Evolutionary conservation across 202 grass and related monocot genomes (phyloP).

Genomic region (Hordeum pubiflorum): DNA sequence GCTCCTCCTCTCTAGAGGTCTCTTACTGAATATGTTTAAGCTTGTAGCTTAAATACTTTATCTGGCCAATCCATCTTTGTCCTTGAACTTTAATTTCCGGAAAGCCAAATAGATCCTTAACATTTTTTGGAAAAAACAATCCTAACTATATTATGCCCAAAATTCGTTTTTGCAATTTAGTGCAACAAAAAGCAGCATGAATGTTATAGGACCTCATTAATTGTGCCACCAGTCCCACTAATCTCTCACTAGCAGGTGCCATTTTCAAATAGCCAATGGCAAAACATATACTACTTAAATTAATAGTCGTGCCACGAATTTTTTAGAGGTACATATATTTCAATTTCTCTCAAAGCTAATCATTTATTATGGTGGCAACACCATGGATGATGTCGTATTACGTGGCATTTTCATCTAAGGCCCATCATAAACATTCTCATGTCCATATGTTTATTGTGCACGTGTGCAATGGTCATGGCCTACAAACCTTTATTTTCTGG

Average conservation of each 20-base stretch:
- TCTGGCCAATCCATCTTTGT: background rate
- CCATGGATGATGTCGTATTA: constrained; percentile 7
- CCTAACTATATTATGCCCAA: too few relatives aligned
- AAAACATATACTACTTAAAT: background rate
- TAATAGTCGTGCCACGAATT: background rate
- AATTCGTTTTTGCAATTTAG: background rate
- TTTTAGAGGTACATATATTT: background rate
- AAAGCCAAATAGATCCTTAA: background rate
- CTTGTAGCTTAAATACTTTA: background rate
- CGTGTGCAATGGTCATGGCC: constrained; percentile 17
- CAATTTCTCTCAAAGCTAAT: background rate
- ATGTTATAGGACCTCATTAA: background rate
- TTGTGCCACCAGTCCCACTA: background rate
- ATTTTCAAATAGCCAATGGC: background rate
- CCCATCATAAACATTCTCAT: background rate
- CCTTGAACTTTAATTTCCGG: background rate
- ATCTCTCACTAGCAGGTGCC: background rate
- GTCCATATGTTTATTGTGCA: background rate
- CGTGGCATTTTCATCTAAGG: background rate
- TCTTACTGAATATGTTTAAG: background rate
- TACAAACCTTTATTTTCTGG: too few relatives aligned
- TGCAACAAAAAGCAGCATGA: background rate
- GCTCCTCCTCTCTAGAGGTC: background rate
- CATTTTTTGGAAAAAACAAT: background rate
- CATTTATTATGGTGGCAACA: constrained; percentile 20